Evolutionary conservation across 768 basidiomycete genomes (phyloP), one percentile per base, ranked within the genome.

Genomic region (Basidioascus undulatus): DNA sequence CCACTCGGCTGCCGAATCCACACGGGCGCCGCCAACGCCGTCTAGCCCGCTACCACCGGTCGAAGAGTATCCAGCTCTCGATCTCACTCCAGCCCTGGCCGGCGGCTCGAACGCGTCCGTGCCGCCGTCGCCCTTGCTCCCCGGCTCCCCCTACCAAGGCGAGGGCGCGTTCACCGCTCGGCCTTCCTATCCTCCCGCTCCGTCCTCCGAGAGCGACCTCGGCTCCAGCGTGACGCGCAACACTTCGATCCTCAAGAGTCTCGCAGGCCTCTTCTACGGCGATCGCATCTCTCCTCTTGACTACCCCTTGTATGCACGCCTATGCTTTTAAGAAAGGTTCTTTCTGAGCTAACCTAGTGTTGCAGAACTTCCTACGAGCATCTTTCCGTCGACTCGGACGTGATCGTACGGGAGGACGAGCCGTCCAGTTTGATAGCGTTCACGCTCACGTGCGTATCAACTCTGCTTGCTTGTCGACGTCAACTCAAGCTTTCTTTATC

Each of bases 361-460:
- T 16, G 10, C 42, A 57, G 56, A 7, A 50, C 52, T 16, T 51
- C 56, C 1, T 47, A 56, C 1, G 87, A 94, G 51, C 84, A 96
- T 53, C 76, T 96, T 36, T 94, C 92, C 61, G 68, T 81, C 28
- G 87, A 89, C 53, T 84, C 82, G 13, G 74, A 77, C 2, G 87
- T 96, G 71, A 74, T 94, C 38, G 77, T 98, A 16, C 70, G 89
- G 16, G 84, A 84, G 16, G 86, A 94, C 55, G 92, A 98, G 53
- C 92, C 89, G 3, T 92, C 87, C 0, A 94, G 89, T 15, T 92
- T 96, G 52, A 86, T 96, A 47, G 87, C 92, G 6, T 72, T 94
- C 42, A 82, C 84, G 5, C 60, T 98, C 37, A 81, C 77, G 82
- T 83, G 51, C 51, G 71, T 59, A 7, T 13, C n/a, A n/a, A n/a